These are phyloP conservation scores for Boletus sp. DNA, from an alignment of 1,284 basidiomycete species.

Conservation along the genomic window DNA sequence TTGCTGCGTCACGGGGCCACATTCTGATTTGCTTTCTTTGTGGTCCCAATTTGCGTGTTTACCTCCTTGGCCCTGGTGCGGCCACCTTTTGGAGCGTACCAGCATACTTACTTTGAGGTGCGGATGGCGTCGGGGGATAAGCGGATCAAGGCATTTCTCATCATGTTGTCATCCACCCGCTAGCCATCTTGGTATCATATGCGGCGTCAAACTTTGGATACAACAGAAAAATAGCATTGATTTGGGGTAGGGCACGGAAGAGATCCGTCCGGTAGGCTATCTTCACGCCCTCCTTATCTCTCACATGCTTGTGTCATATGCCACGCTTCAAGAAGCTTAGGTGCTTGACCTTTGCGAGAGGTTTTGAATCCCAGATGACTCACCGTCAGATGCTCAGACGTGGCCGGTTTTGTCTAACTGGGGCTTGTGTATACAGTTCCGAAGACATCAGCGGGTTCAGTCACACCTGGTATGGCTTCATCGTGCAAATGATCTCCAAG, in stretches of 20 bases:
- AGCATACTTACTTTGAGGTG: neutral
- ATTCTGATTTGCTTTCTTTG: neutral
- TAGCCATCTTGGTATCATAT: neutral
- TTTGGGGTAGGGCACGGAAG: constrained; percentile 17
- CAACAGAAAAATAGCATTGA: neutral
- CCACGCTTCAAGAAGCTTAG: neutral
- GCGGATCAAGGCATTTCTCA: neutral
- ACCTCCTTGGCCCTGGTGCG: neutral
- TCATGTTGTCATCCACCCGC: neutral
- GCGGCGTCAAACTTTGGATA: neutral
- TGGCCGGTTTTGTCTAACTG: too few relatives aligned
- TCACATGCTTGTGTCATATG: constrained; percentile 1
- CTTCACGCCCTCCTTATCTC: constrained; percentile 1
- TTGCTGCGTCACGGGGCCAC: neutral
- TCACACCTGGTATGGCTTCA: neutral
- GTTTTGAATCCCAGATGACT: neutral
- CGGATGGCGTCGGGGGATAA: neutral
- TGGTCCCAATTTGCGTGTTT: neutral
- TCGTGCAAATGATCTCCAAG: neutral
- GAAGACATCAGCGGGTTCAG: too few relatives aligned
- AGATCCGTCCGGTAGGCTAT: constrained; percentile 25
- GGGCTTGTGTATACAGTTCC: too few relatives aligned
- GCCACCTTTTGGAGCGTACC: neutral
- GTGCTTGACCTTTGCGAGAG: neutral
- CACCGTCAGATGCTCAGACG: neutral